Base-by-base conservation (phyloP, 257 asterid species). In the Datura wrightii region DNA sequence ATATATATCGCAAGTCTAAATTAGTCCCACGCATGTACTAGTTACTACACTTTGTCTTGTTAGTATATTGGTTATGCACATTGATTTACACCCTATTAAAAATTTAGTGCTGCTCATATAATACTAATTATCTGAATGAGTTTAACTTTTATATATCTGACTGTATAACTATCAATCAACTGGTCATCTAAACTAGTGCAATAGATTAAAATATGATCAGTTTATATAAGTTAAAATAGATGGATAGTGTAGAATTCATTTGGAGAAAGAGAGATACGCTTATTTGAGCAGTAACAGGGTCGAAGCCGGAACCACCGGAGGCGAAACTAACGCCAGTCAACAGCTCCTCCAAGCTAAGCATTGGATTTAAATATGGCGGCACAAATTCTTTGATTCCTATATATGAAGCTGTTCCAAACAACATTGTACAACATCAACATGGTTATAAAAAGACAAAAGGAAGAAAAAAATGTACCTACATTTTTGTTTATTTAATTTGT, bases 261-360 rank as follows among this genome's bases (percentile, higher is more conserved):
- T 19, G 69, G 19, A 67, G 80, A 44, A 84, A 83, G 82, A 80
- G 39, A 86, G 39, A 66, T 80, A 92, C 95, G 44, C n/a, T 36
- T 39, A 89, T 5, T 84, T 83, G 67, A 13, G 97, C 84, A 0
- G 98, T 95, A 4, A 92, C 76, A 11, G 94, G 95, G 88, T 95
- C 98, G 80, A 84, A 87, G 2, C 98, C 98, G 31, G 97, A 62
- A 66, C 92, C 89, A 0, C 92, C 97, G 1, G 98, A 95, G 72
- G 97, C 97, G 85, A 95, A 95, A 82, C 90, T 88, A 78, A 94
- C 97, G 78, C 98, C 98, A n/a, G 94, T 92, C 82, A 82, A 85
- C 80, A 94, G 91, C n/a, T 94, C 95, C 39, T 91, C 92, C 3
- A 87, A 59, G 92, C 82, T 89, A 0, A 92, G 94, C 0, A 83